Conservation (phyloP, 257 asterid genomes). For the Scutellaria baicalensis region DNA sequence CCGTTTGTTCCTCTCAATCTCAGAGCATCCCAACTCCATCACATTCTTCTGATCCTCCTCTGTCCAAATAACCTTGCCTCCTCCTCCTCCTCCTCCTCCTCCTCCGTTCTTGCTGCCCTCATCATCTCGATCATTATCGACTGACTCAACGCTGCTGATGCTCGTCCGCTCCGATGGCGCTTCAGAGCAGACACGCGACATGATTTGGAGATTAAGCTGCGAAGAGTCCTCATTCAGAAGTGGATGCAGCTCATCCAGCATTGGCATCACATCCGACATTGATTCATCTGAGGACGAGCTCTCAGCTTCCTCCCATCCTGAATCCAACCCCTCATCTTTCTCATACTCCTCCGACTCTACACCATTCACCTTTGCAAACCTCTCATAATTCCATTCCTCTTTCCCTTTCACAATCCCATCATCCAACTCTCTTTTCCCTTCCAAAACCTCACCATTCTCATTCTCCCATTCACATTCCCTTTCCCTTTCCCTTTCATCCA, state of each 20-base stretch:
- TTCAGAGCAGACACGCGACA: constrained; percentile 42
- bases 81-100: constrained; percentile 22
- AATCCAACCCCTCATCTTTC: constrained; percentile 37
- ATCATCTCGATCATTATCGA: constrained; percentile 30
- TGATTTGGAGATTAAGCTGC: constrained; percentile 35
- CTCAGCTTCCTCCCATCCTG: constrained; percentile 66
- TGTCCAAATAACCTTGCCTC: constrained; percentile 50
- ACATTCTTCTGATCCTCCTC: constrained; percentile 64
- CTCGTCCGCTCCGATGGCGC: constrained; percentile 33
- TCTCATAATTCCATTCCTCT: constrained; percentile 21
- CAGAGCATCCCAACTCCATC: constrained; percentile 46
- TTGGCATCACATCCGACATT: constrained; percentile 83
- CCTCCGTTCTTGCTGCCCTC: constrained; percentile 42
- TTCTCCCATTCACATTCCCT: constrained; percentile 5
- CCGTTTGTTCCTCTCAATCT: constrained; percentile 51
- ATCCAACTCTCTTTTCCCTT: background rate
- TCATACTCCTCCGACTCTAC: constrained; percentile 38
- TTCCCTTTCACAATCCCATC: background rate
- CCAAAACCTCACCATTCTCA: background rate
- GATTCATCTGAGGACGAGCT: constrained; percentile 96
- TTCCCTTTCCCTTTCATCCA: constrained; percentile 17
- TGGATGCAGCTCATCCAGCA: constrained; percentile 96
- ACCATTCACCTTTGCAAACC: constrained; percentile 22
- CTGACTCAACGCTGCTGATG: constrained; percentile 35
- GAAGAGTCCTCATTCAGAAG: constrained; percentile 71